Base-by-base conservation (phyloP, 768 basidiomycete species). In the Dioszegia crocea region DNA sequence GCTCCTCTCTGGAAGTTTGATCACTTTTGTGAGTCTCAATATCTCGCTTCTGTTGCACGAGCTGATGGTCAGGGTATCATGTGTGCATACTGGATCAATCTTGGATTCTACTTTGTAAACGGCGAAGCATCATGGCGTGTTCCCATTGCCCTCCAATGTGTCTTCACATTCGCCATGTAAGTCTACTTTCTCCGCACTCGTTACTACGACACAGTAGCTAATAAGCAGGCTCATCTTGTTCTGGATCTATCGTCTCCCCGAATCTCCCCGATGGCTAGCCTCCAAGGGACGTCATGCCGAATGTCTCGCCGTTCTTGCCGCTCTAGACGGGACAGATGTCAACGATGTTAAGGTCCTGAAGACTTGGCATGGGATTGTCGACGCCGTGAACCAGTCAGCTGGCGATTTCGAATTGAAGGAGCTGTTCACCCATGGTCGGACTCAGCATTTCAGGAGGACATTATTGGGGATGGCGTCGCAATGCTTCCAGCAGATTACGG, bases 71-170 rank as follows among this genome's bases (percentile, higher is more conserved):
- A 53, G 51, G 60, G 85, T 45, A 81, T 86, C 67, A 84, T 83
- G 81, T 74, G 85, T 52, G 82, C 83, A 79, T 86, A 74, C 82
- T 85, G 85, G 85, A 78, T 85, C 62, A 84, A 85, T 65, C 84
- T 86, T 53, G 84, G 83, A 21, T 74, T 84, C 82, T 84, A 72
- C 72, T 85, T 80, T 82, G 79, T 79, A 5, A 77, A 77, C 39
- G 77, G 68, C 9, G 82, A 82, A 4, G 82, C 83, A 24, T 81
- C 82, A 0, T 86, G 85, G 85, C 78, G 85, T 60, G 82, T 83
- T 14, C 85, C 85, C 3, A 81, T 86, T 17, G 83, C 84, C 1
- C 67, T 86, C 19, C 84, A 86, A 63, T 83, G 84, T 41, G 30
- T 83, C 23, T 79, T 85, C 23, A 83, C 84, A 0, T 52, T 85